Evolutionary conservation across 2,329 filamentous ascomycete genomes (phyloP).

Genomic region (Sclerotinia spermophila): DNA sequence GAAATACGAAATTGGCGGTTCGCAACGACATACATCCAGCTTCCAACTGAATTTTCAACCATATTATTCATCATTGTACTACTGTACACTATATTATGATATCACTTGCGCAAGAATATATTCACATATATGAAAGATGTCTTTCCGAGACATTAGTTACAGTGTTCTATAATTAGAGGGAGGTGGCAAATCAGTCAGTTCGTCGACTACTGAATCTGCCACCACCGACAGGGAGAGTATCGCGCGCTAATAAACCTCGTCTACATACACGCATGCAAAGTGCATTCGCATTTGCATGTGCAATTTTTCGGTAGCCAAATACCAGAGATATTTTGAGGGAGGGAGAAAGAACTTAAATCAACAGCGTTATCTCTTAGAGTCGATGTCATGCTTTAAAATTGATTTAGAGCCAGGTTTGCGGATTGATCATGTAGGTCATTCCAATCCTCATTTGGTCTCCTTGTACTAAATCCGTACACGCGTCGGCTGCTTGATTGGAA

Average conservation of each 20-base stretch:
- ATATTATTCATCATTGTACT: no score
- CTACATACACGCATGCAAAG: background rate
- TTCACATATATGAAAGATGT: no score
- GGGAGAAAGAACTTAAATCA: background rate
- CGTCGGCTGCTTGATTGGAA: background rate
- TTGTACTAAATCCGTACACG: background rate
- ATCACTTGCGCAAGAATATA: no score
- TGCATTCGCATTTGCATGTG: background rate
- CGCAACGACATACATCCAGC: no score
- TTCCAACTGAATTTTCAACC: no score
- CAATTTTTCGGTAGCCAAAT: background rate
- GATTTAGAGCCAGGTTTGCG: background rate
- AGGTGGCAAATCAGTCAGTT: background rate
- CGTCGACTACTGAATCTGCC: background rate
- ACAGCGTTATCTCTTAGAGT: background rate
- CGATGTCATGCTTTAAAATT: background rate
- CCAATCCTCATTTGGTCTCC: background rate
- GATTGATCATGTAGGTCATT: no score
- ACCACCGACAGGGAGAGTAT: background rate
- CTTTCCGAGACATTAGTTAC: background rate
- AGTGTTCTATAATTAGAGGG: background rate
- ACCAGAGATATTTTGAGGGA: background rate
- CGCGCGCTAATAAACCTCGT: background rate
- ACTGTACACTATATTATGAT: no score
- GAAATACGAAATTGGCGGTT: background rate